Conservation (phyloP, 306 rosid genomes). For the Cicer pinnatifidum region DNA sequence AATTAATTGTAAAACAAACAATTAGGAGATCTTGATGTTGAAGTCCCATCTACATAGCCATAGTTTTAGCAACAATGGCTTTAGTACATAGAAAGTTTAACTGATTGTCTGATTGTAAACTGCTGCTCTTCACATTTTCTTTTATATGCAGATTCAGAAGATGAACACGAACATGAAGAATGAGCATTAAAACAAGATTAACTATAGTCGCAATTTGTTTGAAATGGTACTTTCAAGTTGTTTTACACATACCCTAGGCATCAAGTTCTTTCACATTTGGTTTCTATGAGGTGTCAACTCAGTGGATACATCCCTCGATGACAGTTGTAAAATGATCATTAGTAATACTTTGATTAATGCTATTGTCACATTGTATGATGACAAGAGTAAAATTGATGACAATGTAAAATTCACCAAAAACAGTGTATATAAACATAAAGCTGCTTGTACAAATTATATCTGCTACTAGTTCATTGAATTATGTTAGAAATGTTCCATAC, state of each 20-base stretch:
- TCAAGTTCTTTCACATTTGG: neutral
- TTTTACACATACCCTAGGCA: slow-evolving; percentile 11
- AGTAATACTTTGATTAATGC: too few relatives aligned
- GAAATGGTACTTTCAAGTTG: slow-evolving; percentile 14
- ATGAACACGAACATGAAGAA: slow-evolving; percentile 86
- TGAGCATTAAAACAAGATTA: slow-evolving; percentile 50
- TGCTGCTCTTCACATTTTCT: slow-evolving; percentile 9
- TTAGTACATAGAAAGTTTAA: slow-evolving; percentile 6
- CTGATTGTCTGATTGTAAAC: slow-evolving; percentile 32
- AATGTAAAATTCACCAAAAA: slow-evolving; percentile 20
- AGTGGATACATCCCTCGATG: too few relatives aligned
- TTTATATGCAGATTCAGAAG: slow-evolving; percentile 79
- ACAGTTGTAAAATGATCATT: too few relatives aligned
- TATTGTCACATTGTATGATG: slow-evolving; percentile 13
- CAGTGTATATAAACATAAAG: slow-evolving; percentile 24
- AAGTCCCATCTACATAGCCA: neutral
- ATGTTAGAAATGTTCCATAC: slow-evolving; percentile 21
- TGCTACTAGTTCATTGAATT: slow-evolving; percentile 3
- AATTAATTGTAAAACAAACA: neutral
- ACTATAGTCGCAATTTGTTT: slow-evolving; percentile 38
- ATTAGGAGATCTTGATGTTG: neutral
- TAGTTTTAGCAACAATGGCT: slow-evolving; percentile 12
- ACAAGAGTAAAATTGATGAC: neutral
- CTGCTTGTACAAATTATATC: neutral
- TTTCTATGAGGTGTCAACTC: too few relatives aligned